phyloP scores from a whole-genome alignment of 805 yeast species.

The Lipomyces yamanashiensis region DNA sequence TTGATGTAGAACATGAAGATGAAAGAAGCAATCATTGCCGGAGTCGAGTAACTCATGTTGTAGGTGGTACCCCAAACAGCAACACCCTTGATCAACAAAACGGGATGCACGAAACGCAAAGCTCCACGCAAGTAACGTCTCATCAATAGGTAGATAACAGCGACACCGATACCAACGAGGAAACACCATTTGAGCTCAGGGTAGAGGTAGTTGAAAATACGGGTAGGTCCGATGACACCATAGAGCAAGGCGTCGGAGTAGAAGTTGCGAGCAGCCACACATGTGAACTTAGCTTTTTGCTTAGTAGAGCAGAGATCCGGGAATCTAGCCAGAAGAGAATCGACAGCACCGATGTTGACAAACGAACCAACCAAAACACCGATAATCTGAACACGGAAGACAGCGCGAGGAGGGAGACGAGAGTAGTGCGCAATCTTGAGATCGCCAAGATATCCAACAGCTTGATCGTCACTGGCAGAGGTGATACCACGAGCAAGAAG shows the following conservation, averaged over 20 bases:
- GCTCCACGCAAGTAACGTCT: background rate
- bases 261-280: constrained; percentile 14
- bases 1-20: constrained; percentile 61
- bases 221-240: constrained; percentile 17
- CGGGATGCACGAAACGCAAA: constrained; percentile 17
- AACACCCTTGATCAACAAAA: constrained; percentile 13
- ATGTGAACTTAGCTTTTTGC: constrained; percentile 5
- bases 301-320: constrained; percentile 33
- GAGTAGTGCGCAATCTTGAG: constrained; percentile 63
- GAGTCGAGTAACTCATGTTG: constrained; percentile 19
- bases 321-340: constrained; percentile 48
- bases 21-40: constrained; percentile 13
- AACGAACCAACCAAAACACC: constrained; percentile 60
- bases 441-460: constrained; percentile 57
- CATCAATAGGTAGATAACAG: constrained; percentile 12
- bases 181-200: constrained; percentile 22
- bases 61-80: constrained; percentile 15
- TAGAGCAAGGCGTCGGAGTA: constrained; percentile 19
- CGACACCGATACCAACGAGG: constrained; percentile 18
- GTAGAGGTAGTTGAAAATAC: constrained; percentile 19
- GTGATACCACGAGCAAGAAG: constrained; percentile 66
- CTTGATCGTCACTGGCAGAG: constrained; percentile 57
- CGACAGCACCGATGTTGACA: constrained; percentile 53
- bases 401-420: constrained; percentile 55
- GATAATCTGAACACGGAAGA: constrained; percentile 56